A percentile compares a stretch with the other conserved stretches of the same genome.
Evolutionary conservation across 495 filamentous ascomycete species (phyloP).

Genomic region (Aspergillus ellipticus): DNA sequence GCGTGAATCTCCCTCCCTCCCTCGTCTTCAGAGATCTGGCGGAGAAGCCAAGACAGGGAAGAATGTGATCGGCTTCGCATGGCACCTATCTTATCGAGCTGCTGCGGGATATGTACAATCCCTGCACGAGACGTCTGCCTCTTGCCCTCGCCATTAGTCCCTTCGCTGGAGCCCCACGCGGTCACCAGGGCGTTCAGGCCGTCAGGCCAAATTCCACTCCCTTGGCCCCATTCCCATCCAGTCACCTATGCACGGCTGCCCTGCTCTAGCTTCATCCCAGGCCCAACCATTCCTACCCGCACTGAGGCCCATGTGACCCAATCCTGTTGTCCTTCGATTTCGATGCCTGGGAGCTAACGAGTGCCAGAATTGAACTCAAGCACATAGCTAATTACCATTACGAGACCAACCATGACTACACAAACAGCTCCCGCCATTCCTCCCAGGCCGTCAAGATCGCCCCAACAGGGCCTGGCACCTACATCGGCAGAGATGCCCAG

Average conservation of each 20-base stretch:
- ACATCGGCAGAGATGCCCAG: slow-evolving; percentile 38
- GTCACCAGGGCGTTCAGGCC: neutral
- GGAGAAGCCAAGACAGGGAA: neutral
- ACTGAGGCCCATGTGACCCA: neutral
- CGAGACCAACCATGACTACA: slow-evolving; percentile 37
- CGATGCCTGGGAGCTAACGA: slow-evolving; percentile 1
- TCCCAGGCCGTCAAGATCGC: slow-evolving; percentile 50
- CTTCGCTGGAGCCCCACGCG: neutral
- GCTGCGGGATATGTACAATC: neutral
- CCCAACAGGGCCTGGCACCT: slow-evolving; percentile 30
- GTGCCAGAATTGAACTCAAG: neutral
- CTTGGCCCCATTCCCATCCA: neutral
- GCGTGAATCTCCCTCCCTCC: neutral
- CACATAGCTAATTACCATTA: slow-evolving; percentile 1
- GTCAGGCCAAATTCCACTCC: neutral
- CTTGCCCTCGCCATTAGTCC: neutral
- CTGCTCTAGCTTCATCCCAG: slow-evolving; percentile 1
- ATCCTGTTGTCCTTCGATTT: neutral
- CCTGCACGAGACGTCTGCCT: neutral
- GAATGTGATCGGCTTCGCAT: slow-evolving; percentile 9
- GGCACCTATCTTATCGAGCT: slow-evolving; percentile 8
- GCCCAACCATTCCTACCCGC: neutral
- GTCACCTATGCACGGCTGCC: slow-evolving; percentile 4
- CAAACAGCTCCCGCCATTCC: slow-evolving; percentile 45
- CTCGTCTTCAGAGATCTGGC: slow-evolving; percentile 6